These are phyloP conservation scores for Chlorella sp. DNA, from an alignment of 139 green algal genomes.

Conservation along the genomic window DNA sequence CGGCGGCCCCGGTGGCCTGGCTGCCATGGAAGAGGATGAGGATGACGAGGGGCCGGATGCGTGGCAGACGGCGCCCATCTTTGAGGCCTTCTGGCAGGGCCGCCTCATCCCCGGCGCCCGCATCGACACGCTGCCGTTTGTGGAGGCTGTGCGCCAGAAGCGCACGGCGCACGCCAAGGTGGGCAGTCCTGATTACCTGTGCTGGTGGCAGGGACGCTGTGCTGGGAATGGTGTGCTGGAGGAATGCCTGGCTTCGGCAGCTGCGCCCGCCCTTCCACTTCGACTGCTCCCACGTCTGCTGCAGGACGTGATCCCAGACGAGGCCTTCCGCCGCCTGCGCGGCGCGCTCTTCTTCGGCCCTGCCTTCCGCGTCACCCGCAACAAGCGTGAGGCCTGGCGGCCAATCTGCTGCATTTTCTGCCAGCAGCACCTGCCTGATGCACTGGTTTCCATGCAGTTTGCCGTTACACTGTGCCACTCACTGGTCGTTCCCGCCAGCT, in stretches of 20 bases:
- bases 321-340: constrained; percentile 69
- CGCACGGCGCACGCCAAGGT: constrained; percentile 47
- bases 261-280: too few species aligned
- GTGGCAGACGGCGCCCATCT: constrained; percentile 33
- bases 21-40: constrained; percentile 9
- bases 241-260: too few species aligned
- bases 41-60: constrained; percentile 10
- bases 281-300: too few species aligned
- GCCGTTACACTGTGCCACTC: not conserved
- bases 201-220: not conserved
- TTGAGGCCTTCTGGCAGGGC: constrained; percentile 78
- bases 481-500: too few species aligned
- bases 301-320: constrained; percentile 73
- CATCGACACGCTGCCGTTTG: constrained; percentile 76
- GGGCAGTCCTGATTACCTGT: not conserved
- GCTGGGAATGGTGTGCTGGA: too few species aligned
- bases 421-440: not conserved
- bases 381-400: constrained; percentile 59
- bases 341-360: constrained; percentile 85
- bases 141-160: constrained; percentile 66
- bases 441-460: not conserved
- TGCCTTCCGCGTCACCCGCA: constrained; percentile 77
- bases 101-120: constrained; percentile 78
- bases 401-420: not conserved
- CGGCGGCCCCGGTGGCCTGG: not conserved